A percentile compares a stretch with the other conserved stretches of the same genome.
Conservation (phyloP, 345 rosid genomes). For the Carallia pectinifolia region DNA sequence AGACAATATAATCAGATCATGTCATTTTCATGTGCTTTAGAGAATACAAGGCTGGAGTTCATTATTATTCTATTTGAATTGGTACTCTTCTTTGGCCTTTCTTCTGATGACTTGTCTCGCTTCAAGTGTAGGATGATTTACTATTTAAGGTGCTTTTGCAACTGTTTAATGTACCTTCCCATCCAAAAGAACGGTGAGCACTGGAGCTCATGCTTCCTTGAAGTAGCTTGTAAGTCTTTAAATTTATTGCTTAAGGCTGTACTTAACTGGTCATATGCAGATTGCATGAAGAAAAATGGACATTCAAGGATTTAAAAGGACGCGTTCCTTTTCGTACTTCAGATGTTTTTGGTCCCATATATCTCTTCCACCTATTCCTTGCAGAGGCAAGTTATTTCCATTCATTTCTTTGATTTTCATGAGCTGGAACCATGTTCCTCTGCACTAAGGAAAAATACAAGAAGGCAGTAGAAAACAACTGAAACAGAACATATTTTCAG, state of each 20-base stretch:
- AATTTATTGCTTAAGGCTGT: conserved; percentile 2
- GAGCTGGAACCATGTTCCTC: neutral
- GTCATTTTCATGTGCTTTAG: neutral
- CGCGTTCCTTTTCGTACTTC: conserved; percentile 40
- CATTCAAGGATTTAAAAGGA: conserved; percentile 33
- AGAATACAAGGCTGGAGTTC: neutral
- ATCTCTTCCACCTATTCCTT: conserved; percentile 69
- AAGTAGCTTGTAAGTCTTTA: conserved; percentile 2
- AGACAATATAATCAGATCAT: neutral
- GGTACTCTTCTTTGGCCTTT: conserved; percentile 3
- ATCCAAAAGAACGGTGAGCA: conserved; percentile 49
- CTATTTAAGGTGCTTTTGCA: conserved; percentile 76
- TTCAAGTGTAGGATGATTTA: conserved; percentile 64
- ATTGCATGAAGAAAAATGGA: conserved; percentile 30
- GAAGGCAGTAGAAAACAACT: neutral
- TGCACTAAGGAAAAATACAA: neutral
- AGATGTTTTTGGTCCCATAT: conserved; percentile 58
- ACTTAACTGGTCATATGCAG: conserved; percentile 34
- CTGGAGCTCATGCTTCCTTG: conserved; percentile 18
- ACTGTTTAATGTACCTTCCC: conserved; percentile 45
- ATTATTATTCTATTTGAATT: neutral
- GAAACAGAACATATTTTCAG: neutral
- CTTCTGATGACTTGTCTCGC: conserved; percentile 16
- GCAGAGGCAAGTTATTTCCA: conserved; percentile 53
- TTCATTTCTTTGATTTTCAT: conserved; percentile 4